Evolutionary conservation across 176 grass and related monocot genomes (phyloP).

Genomic region (Alopecurus myosuroides): DNA sequence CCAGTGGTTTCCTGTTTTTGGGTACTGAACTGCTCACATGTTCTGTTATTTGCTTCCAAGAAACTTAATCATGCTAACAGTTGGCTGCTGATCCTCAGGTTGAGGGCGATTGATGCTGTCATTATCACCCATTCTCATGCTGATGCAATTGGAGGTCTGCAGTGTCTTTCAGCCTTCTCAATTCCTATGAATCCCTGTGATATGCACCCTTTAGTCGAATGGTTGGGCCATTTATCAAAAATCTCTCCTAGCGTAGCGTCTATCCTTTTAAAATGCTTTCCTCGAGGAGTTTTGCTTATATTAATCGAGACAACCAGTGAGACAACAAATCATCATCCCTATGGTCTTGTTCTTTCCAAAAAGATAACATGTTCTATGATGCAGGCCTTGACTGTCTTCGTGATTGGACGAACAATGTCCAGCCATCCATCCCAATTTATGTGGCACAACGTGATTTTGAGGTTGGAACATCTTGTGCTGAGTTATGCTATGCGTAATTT

Average conservation of each 20-base stretch:
- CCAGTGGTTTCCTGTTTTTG: conserved; percentile 79
- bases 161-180: neutral
- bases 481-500: neutral
- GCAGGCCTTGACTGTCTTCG: conserved; percentile 89
- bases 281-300: neutral
- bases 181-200: neutral
- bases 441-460: conserved; percentile 80
- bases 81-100: conserved; percentile 31
- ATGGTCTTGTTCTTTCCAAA: conserved; percentile 22
- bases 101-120: conserved; percentile 74
- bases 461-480: conserved; percentile 24
- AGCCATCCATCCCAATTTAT: conserved; percentile 82
- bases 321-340: neutral
- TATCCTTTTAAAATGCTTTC: neutral
- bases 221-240: neutral
- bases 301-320: neutral
- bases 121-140: conserved; percentile 97
- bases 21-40: conserved; percentile 29
- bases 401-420: conserved; percentile 96
- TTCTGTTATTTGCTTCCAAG: neutral
- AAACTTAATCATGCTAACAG: conserved; percentile 1
- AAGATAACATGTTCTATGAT: conserved; percentile 10
- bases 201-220: neutral
- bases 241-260: neutral
- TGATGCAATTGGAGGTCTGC: conserved; percentile 90